phyloP scores from a whole-genome alignment of 2,329 filamentous ascomycete species.

The Stagonosporopsis chrysanthemi region DNA sequence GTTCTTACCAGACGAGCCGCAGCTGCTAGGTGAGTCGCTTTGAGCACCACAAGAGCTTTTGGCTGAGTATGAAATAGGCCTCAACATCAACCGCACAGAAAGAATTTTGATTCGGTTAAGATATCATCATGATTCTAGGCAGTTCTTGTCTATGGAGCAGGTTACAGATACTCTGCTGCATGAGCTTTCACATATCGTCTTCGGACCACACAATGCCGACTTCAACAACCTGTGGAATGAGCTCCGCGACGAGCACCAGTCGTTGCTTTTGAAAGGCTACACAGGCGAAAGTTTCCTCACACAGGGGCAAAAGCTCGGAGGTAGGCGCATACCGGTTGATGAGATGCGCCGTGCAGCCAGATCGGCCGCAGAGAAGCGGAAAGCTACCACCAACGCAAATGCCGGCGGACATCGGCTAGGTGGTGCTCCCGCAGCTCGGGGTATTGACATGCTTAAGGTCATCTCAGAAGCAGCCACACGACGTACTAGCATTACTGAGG shows the following conservation, averaged over 20 bases:
- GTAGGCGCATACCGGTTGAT: conserved; percentile 62
- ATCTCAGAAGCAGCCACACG: conserved; percentile 74
- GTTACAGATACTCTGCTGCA: conserved; percentile 92
- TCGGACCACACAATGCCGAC: conserved; percentile 80
- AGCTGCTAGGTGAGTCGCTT: conserved; percentile 68
- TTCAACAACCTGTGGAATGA: conserved; percentile 92
- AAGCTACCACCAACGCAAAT: conserved; percentile 64
- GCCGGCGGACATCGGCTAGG: conserved; percentile 78
- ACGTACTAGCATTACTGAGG: conserved; percentile 70
- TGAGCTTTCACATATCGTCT: conserved; percentile 86
- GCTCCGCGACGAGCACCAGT: conserved; percentile 83
- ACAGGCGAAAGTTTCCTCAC: conserved; percentile 89
- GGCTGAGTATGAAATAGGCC: conserved; percentile 53
- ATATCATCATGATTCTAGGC: conserved; percentile 73
- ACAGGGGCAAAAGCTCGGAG: conserved; percentile 75
- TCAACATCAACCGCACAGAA: conserved; percentile 79
- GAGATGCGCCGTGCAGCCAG: conserved; percentile 80
- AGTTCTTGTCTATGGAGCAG: conserved; percentile 82
- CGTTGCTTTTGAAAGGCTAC: conserved; percentile 79
- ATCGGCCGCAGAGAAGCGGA: conserved; percentile 75
- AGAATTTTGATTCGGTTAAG: conserved; percentile 85
- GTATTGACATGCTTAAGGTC: conserved; percentile 73
- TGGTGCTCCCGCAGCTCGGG: conserved; percentile 64
- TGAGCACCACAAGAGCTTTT: neutral
- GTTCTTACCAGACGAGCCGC: conserved; percentile 79